These are phyloP conservation scores for Cladosporium sp. DNA, from an alignment of 2,329 filamentous ascomycete genomes.

Conservation along the genomic window DNA sequence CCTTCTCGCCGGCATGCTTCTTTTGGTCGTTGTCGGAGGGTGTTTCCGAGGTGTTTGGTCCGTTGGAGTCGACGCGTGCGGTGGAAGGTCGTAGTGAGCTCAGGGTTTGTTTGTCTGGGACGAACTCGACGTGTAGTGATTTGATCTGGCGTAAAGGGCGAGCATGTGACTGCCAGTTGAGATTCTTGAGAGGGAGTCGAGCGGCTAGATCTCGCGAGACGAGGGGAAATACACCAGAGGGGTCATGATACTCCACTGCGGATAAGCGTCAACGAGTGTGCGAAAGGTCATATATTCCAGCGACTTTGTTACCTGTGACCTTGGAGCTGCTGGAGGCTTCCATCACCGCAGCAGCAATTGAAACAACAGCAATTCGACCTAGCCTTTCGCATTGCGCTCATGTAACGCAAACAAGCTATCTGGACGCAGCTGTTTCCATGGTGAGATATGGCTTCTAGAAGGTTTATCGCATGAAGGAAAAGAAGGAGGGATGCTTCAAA, in stretches of 20 bases:
- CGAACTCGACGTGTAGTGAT: slow-evolving; percentile 82
- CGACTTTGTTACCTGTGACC: slow-evolving; percentile 42
- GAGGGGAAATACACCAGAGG: slow-evolving; percentile 78
- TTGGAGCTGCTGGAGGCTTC: slow-evolving; percentile 42
- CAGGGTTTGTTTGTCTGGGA: slow-evolving; percentile 44
- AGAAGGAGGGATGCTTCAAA: neutral
- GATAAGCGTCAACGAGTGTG: neutral
- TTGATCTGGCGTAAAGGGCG: slow-evolving; percentile 90
- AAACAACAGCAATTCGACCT: slow-evolving; percentile 9
- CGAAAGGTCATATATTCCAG: neutral
- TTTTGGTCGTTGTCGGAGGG: slow-evolving; percentile 25
- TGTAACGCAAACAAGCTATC: neutral
- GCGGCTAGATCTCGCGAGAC: slow-evolving; percentile 71
- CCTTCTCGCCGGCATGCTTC: slow-evolving; percentile 34
- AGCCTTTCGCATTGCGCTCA: slow-evolving; percentile 25
- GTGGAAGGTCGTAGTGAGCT: slow-evolving; percentile 17
- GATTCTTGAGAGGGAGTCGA: slow-evolving; percentile 78
- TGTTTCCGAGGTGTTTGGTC: slow-evolving; percentile 37
- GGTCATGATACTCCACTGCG: slow-evolving; percentile 92
- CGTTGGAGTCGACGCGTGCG: slow-evolving; percentile 18
- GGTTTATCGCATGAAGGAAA: neutral
- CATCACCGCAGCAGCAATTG: slow-evolving; percentile 23
- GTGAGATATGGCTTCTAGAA: neutral
- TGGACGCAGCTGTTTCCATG: too few species aligned
- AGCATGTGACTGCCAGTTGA: slow-evolving; percentile 95